Evolutionary conservation across 2,329 filamentous ascomycete species (phyloP), one percentile per base, ranked within the genome.

Genomic region (Sporothrix variecibatus): DNA sequence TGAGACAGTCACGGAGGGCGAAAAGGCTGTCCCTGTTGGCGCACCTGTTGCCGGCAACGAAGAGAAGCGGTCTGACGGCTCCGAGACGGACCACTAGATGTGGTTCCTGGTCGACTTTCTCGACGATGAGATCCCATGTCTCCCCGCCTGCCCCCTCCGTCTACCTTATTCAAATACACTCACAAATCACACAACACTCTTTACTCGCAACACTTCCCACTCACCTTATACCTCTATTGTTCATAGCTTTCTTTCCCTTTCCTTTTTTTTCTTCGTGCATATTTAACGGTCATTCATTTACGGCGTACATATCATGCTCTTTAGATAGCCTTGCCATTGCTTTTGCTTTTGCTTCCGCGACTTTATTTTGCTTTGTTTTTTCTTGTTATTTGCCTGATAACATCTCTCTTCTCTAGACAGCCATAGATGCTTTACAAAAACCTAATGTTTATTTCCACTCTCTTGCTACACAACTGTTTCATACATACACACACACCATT

Each of bases 321-420:
- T 34, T 34, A 62, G 58, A 62, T 62, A 62, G 58, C 58, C 58
- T 62, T 62, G 17, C 11, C 58, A 12, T 56, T 56, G 51, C n/a
- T 56, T 34, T 60, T n/a, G 15, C 17, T 17, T n/a, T 26, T 56
- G 51, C 8, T 56, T 62, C 20, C 12, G 5, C 8, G 2, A 3
- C 20, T 62, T 62, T 60, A 0, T 9, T 34, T 34, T 38, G 20
- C 3, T 28, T n/a, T 62, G 46, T 51, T n/a, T 20, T 51, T 51
- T 51, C 7, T 1, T 51, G 2, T 20, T 1, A n/a, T 38, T 11
- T 11, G 28, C 4, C 17, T 34, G 7, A 20, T 34, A 9, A 8
- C 17, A 15, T 62, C 56, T 34, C 58, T 38, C 58, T 62, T 9
- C 28, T 62, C 28, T 62, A 62, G 58, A 62, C 58, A 62, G 58